These are phyloP conservation scores for Hyaloscypha hepaticicola DNA, from an alignment of 495 filamentous ascomycete genomes.

Conservation along the genomic window DNA sequence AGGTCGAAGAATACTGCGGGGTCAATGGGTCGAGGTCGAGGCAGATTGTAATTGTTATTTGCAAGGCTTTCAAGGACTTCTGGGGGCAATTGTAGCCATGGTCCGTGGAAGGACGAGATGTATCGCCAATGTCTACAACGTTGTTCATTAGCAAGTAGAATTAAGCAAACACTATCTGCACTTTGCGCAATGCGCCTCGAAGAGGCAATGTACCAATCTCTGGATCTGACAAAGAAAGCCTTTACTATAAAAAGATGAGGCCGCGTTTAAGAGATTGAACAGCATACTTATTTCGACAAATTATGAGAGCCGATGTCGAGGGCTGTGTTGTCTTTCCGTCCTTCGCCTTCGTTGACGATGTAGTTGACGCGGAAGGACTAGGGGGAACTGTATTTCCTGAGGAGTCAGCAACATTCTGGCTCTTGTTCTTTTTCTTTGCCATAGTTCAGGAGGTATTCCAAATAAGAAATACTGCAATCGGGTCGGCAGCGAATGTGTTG, in stretches of 20 bases:
- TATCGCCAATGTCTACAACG: slow-evolving; percentile 71
- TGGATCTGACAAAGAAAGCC: background rate
- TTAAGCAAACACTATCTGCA: slow-evolving; percentile 4
- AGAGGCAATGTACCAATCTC: background rate
- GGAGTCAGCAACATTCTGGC: slow-evolving; percentile 27
- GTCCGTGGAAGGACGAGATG: slow-evolving; percentile 80
- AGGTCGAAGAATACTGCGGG: slow-evolving; percentile 80
- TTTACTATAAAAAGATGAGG: background rate
- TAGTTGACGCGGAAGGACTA: slow-evolving; percentile 20
- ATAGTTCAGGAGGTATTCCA: slow-evolving; percentile 27
- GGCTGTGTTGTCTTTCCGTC: slow-evolving; percentile 40
- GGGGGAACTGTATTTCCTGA: slow-evolving; percentile 31
- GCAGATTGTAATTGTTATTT: slow-evolving; percentile 72
- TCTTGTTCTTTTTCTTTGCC: slow-evolving; percentile 49
- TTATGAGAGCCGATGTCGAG: slow-evolving; percentile 57
- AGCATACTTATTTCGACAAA: slow-evolving; percentile 70
- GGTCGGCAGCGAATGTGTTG: background rate
- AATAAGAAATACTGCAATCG: background rate
- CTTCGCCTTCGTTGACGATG: slow-evolving; percentile 30
- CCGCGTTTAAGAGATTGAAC: background rate
- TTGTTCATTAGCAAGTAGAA: slow-evolving; percentile 1
- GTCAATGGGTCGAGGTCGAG: slow-evolving; percentile 73
- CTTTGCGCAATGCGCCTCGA: slow-evolving; percentile 8
- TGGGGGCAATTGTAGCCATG: slow-evolving; percentile 82
- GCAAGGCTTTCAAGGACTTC: slow-evolving; percentile 78